A percentile compares a stretch with the other conserved stretches of the same genome.
phyloP scores from a whole-genome alignment of 2,329 filamentous ascomycete genomes.

The Elsinoe arachidis region DNA sequence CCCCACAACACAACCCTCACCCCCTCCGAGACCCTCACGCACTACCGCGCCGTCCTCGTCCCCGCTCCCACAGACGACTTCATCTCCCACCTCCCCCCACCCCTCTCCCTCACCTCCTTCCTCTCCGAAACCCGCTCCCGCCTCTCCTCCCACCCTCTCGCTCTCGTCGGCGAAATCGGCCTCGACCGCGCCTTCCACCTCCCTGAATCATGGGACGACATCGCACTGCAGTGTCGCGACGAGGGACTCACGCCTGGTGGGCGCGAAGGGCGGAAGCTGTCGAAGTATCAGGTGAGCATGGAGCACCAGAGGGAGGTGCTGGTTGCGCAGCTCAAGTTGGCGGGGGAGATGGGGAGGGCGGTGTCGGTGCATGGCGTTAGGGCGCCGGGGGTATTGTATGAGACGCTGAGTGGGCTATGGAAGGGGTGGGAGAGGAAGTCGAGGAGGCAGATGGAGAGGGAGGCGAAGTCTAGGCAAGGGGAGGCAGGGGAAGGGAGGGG shows the following conservation, averaged over 20 bases:
- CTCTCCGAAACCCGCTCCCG: slow-evolving; percentile 47
- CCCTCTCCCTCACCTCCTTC: slow-evolving; percentile 51
- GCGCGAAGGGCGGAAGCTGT: slow-evolving; percentile 59
- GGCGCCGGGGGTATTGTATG: slow-evolving; percentile 62
- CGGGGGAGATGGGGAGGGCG: slow-evolving; percentile 55
- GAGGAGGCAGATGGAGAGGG: slow-evolving; percentile 49
- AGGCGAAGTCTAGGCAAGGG: slow-evolving; percentile 18
- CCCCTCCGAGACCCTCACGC: slow-evolving; percentile 41
- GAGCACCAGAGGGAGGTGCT: slow-evolving; percentile 61
- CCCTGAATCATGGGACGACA: slow-evolving; percentile 49
- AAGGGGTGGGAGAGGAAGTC: slow-evolving; percentile 59
- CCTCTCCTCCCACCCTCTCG: slow-evolving; percentile 50
- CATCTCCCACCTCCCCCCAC: slow-evolving; percentile 49
- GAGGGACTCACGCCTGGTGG: slow-evolving; percentile 56
- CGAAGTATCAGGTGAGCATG: slow-evolving; percentile 58
- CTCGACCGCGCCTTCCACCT: slow-evolving; percentile 70
- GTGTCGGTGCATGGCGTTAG: slow-evolving; percentile 69
- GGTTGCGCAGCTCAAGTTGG: slow-evolving; percentile 59
- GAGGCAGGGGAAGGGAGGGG: slow-evolving; percentile 14
- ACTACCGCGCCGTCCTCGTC: slow-evolving; percentile 59
- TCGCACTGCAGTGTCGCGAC: slow-evolving; percentile 34
- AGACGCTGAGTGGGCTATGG: slow-evolving; percentile 58
- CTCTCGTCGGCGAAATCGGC: slow-evolving; percentile 69
- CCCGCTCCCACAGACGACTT: slow-evolving; percentile 46
- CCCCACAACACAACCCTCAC: slow-evolving; percentile 26